Evolutionary conservation across 2,329 filamentous ascomycete species (phyloP).

Genomic region (Beauveria scarabaeidicola): DNA sequence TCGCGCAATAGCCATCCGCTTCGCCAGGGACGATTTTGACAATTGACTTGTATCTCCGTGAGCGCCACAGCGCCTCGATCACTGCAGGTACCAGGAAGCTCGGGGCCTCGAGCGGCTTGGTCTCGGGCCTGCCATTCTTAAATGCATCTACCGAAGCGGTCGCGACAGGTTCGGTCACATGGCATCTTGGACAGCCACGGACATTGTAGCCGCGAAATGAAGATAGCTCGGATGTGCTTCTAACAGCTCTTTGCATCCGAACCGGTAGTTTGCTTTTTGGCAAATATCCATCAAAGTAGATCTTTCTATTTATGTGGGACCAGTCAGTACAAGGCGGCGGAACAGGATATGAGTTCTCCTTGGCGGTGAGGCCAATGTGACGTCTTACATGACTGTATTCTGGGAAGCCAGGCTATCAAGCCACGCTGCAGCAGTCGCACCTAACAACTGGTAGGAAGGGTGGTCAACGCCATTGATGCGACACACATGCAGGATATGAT

Average conservation of each 20-base stretch:
- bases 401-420: slow-evolving; percentile 49
- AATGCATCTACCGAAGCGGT: slow-evolving; percentile 17
- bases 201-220: slow-evolving; percentile 31
- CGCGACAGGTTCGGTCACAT: slow-evolving; percentile 14
- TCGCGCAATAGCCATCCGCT: slow-evolving; percentile 74
- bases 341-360: slow-evolving; percentile 14
- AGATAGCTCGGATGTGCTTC: slow-evolving; percentile 46
- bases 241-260: slow-evolving; percentile 52
- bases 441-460: slow-evolving; percentile 57
- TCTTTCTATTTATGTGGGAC: slow-evolving; percentile 41
- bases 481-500: slow-evolving; percentile 58
- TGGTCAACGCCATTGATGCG: slow-evolving; percentile 41
- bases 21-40: slow-evolving; percentile 67
- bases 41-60: slow-evolving; percentile 30
- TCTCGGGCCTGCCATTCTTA: slow-evolving; percentile 15
- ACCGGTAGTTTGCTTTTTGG: slow-evolving; percentile 57
- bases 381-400: slow-evolving; percentile 53
- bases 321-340: background rate
- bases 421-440: slow-evolving; percentile 50
- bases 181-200: slow-evolving; percentile 18
- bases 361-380: slow-evolving; percentile 5
- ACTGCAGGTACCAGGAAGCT: slow-evolving; percentile 72
- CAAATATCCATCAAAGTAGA: slow-evolving; percentile 82
- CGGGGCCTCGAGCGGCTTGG: slow-evolving; percentile 38
- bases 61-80: slow-evolving; percentile 57